Evolutionary conservation across 257 asterid species (phyloP), one percentile per base, ranked within the genome.

Genomic region (Verbena officinalis): DNA sequence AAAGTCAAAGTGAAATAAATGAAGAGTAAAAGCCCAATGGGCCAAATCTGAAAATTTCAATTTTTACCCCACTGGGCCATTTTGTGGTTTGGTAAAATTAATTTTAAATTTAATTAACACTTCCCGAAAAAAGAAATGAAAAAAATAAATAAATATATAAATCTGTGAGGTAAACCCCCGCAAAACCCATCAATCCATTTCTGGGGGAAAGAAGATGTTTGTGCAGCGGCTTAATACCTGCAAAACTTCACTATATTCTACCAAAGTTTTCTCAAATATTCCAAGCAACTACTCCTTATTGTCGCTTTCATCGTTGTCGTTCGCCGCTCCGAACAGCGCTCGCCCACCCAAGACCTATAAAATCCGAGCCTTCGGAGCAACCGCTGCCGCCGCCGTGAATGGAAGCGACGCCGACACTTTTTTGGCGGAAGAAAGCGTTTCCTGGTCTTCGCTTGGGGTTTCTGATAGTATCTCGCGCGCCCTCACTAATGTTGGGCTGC

Each of bases 401-500:
- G 69, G 70, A 45, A 52, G 70, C 57, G 81, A 68, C 12, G 64
- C 77, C 40, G 97, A 86, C 24, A 84, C 91, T 3, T 90, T 94
- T 77, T 78, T 86, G 79, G 96, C 95, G 2, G 95, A 84, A 45
- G 91, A 88, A 67, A 77, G 69, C 65, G 86, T 90, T 65, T 78
- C 97, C 1, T 90, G 99, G 97, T 64, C 73, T 3, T 88, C 96
- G 39, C 85, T 94, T 40, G 96, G 99, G 22, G 86, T 94, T 43
- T 83, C 96, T 3, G 90, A 82, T 39, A 34, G 71, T 62, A 73
- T 90, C 52, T 81, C 88, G 16, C 84, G 76, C 24, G 88, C 91
- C 53, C 83, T 94, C 31, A 67, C 79, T 55, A 71, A 75, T 69
- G 71, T 66, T 83, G 96, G 93, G 51, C 81, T 94, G 67, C 77